phyloP scores from a whole-genome alignment of 352 stramenopile species.

The Phytophthora fragariae region DNA sequence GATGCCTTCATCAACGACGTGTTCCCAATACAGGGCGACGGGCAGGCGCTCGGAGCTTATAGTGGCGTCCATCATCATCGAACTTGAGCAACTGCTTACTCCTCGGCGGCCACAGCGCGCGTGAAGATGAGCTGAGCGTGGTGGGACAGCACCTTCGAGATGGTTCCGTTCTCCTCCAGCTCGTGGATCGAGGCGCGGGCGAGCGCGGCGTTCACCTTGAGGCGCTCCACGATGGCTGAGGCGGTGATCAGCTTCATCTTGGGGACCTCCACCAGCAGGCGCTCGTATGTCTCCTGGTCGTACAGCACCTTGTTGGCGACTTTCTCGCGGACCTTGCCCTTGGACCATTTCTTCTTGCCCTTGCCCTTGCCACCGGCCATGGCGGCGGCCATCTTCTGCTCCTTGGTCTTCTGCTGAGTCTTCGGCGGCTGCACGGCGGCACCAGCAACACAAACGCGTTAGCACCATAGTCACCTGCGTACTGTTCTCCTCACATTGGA shows the following conservation, averaged over 20 bases:
- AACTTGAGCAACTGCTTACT: constrained; percentile 61
- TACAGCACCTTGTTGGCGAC: constrained; percentile 99
- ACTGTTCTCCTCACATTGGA: background rate
- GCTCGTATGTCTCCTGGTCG: constrained; percentile 99
- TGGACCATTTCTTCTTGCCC: constrained; percentile 99
- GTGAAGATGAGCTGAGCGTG: constrained; percentile 99
- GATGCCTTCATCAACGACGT: background rate
- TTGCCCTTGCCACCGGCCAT: constrained; percentile 98
- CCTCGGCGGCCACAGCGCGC: constrained; percentile 85
- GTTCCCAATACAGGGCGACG: constrained; percentile 8
- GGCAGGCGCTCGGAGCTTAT: constrained; percentile 18
- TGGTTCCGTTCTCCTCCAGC: constrained; percentile 96
- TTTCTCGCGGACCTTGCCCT: constrained; percentile 99
- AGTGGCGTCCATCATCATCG: constrained; percentile 20
- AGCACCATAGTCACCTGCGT: constrained; percentile 8
- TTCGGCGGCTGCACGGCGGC: constrained; percentile 92
- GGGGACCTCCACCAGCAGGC: constrained; percentile 97
- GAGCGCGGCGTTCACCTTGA: constrained; percentile 99
- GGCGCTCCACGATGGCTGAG: constrained; percentile 98
- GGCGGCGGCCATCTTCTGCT: constrained; percentile 99
- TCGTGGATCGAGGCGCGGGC: constrained; percentile 97
- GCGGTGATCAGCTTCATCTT: constrained; percentile 99
- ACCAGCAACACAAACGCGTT: constrained; percentile 32
- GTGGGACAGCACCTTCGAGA: constrained; percentile 95
- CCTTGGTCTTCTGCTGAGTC: constrained; percentile 99